A percentile compares a stretch with the other conserved stretches of the same genome.
These are phyloP conservation scores for Ogataea kodamae DNA, from an alignment of 805 yeast species.

Conservation along the genomic window DNA sequence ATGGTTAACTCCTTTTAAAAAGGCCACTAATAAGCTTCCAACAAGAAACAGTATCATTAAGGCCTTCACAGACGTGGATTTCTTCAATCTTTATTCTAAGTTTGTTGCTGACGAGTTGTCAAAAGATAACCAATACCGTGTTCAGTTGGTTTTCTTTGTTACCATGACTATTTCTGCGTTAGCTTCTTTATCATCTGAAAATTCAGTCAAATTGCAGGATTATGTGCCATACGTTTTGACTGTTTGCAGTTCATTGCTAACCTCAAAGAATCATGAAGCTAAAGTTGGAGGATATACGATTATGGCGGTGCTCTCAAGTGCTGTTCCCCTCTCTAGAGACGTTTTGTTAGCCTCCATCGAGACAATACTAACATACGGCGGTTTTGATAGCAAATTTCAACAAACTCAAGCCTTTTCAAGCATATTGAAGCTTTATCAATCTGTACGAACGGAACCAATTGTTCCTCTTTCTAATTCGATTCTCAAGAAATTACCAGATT, in stretches of 20 bases:
- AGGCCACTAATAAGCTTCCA: constrained; percentile 49
- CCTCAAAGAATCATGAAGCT: constrained; percentile 49
- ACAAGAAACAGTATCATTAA: constrained; percentile 67
- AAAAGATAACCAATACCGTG: constrained; percentile 57
- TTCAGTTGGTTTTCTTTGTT: constrained; percentile 75
- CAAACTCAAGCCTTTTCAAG: constrained; percentile 42
- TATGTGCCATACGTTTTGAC: constrained; percentile 57
- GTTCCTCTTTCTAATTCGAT: constrained; percentile 27
- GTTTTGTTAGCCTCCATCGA: constrained; percentile 60
- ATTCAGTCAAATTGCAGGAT: constrained; percentile 41
- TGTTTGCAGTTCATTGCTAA: constrained; percentile 52
- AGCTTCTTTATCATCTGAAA: constrained; percentile 52
- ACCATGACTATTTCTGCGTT: constrained; percentile 66
- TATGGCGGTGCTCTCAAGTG: constrained; percentile 70
- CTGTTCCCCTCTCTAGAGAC: constrained; percentile 58
- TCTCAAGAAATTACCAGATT: constrained; percentile 22
- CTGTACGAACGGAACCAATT: constrained; percentile 34
- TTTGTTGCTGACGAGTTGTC: constrained; percentile 48
- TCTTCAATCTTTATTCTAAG: constrained; percentile 62
- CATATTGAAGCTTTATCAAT: constrained; percentile 47
- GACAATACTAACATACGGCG: constrained; percentile 42
- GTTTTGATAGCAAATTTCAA: constrained; percentile 21
- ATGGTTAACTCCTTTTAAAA: constrained; percentile 68
- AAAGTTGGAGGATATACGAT: constrained; percentile 84
- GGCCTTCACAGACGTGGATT: constrained; percentile 66